These are phyloP conservation scores for Glycine latifolia DNA, from an alignment of 306 rosid species.

Conservation along the genomic window DNA sequence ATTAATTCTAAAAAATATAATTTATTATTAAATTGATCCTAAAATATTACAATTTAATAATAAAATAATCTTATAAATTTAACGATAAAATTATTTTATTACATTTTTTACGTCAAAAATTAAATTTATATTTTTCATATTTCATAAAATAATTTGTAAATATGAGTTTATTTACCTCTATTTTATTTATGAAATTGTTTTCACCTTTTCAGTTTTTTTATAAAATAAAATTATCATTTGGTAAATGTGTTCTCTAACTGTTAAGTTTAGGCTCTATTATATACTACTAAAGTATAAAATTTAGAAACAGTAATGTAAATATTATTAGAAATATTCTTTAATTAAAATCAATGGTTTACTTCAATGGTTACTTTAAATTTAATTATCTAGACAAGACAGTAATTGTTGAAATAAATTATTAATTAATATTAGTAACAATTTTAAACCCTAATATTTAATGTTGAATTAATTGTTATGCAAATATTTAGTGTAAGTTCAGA, in stretches of 20 bases:
- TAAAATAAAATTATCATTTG: not conserved
- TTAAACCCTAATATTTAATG: not conserved
- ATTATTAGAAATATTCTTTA: not conserved
- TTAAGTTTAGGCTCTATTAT: not conserved
- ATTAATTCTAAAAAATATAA: too few relatives aligned
- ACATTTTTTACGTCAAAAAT: too few relatives aligned
- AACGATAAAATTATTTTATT: too few relatives aligned
- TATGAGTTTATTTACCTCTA: too few relatives aligned
- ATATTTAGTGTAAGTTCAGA: too few relatives aligned
- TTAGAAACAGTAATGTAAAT: not conserved
- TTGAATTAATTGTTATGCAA: too few relatives aligned
- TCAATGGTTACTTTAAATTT: not conserved
- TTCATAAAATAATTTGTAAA: too few relatives aligned
- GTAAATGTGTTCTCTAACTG: not conserved
- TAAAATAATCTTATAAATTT: too few relatives aligned
- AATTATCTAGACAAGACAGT: not conserved
- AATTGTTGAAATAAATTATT: not conserved
- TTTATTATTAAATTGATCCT: too few relatives aligned
- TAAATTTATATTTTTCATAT: too few relatives aligned
- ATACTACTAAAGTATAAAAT: not conserved
- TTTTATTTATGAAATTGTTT: not conserved
- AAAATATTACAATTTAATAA: too few relatives aligned
- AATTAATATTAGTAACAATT: not conserved
- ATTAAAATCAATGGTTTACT: not conserved
- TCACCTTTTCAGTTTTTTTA: too few relatives aligned